Evolutionary conservation across 1,284 basidiomycete genomes (phyloP).

Genomic region (Rhodotorula sp.): DNA sequence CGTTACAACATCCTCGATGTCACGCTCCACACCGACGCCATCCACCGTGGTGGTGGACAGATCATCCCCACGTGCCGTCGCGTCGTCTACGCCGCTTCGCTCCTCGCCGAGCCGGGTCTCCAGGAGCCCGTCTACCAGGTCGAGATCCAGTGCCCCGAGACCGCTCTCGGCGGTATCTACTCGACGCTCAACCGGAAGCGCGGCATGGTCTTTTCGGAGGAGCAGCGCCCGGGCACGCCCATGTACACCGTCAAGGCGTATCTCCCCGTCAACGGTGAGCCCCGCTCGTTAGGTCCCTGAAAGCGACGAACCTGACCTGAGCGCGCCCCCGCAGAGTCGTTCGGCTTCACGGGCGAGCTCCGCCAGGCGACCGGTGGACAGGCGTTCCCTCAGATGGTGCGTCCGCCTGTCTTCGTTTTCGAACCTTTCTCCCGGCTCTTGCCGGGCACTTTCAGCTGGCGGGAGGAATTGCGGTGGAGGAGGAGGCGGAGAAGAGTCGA

Average conservation of each 20-base stretch:
- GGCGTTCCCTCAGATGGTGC: conserved; percentile 54
- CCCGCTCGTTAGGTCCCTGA: too few relatives aligned
- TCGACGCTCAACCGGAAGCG: conserved; percentile 88
- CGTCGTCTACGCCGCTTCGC: conserved; percentile 90
- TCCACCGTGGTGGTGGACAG: conserved; percentile 99
- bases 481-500: too few relatives aligned
- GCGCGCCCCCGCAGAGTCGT: conserved; percentile 64
- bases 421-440: neutral
- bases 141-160: conserved; percentile 98
- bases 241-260: conserved; percentile 98
- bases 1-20: conserved; percentile 96
- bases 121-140: conserved; percentile 98
- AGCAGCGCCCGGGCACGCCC: conserved; percentile 94
- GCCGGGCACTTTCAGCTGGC: neutral
- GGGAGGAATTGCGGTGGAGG: too few relatives aligned
- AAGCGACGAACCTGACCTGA: too few relatives aligned
- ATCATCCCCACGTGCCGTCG: conserved; percentile 95
- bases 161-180: conserved; percentile 98
- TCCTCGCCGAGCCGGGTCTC: conserved; percentile 85
- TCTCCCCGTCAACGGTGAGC: conserved; percentile 63
- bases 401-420: neutral
- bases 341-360: conserved; percentile 97
- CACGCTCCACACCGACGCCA: conserved; percentile 96
- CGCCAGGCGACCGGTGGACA: conserved; percentile 91
- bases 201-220: conserved; percentile 97